Base-by-base conservation (phyloP, 2,329 filamentous ascomycete genomes). In the Colletotrichum scovillei region DNA sequence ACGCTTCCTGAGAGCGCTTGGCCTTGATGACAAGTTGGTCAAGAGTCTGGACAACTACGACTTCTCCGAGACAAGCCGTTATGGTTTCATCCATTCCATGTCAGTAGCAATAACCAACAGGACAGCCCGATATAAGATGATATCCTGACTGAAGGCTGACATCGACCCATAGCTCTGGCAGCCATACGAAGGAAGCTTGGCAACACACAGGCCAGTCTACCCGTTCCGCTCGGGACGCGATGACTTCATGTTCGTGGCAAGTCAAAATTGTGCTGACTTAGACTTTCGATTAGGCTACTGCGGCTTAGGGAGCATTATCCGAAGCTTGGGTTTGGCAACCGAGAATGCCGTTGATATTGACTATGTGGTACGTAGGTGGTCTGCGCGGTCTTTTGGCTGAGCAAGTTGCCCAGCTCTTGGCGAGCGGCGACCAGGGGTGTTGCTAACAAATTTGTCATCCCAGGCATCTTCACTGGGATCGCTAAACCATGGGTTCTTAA, bases 41-140 rank as follows among this genome's bases (percentile, higher is more conserved):
- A 82, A 87, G 5, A 95, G 94, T 64, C 82, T 98, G 5, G 83
- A 88, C 26, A 91, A 90, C 38, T 98, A 97, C 81, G 95, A 98
- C 81, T 98, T 97, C 79, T 88, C 89, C 2, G 87, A 89, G 73
- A 98, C 96, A 0, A 82, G 83, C 12, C 84, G 89, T 38, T 88
- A 97, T 75, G 93, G 90, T 1, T 98, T 99, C 81, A 90, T 98
- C 7, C 95, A 97, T 80, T 93, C 93, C 8, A 94, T 97, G 93
- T 95, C 83, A 82, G 92, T 66, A 42, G 38, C 28, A 38, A 19
- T 19, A 42, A 5, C 38, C 52, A 7, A 46, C 55, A 46, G 46
- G 42, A 68, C n/a, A 75, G 60, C 60, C 32, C 52, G 38, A 11
- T n/a, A 30, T n/a, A n/a, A 46, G 30, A 56, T 49, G 38, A 28